These are phyloP conservation scores for Oryza rufipogon DNA, from an alignment of 176 grass and related monocot species.

Conservation along the genomic window DNA sequence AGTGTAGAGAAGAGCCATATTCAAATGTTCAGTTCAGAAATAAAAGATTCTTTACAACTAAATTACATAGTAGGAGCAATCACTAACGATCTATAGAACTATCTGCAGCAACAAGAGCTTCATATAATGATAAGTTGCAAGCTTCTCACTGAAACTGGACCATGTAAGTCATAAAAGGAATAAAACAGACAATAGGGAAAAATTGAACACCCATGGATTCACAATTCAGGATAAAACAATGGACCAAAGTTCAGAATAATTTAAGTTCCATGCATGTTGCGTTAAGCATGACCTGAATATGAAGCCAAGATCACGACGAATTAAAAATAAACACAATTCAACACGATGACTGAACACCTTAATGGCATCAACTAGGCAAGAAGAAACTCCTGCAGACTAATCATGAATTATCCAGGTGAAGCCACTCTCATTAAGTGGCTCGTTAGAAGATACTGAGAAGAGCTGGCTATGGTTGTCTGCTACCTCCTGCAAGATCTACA, in stretches of 20 bases:
- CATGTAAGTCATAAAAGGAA: no score
- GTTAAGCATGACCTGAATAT: neutral
- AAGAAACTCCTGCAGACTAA: no score
- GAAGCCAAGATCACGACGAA: neutral
- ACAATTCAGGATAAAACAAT: neutral
- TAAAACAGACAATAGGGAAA: no score
- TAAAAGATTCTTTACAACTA: neutral
- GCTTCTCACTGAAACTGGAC: no score
- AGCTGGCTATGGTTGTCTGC: no score
- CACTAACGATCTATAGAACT: neutral
- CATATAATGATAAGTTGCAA: no score
- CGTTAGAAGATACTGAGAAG: no score
- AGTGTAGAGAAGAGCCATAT: no score
- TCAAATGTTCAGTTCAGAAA: neutral
- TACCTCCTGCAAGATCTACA: no score
- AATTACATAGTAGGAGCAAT: neutral
- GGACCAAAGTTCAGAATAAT: neutral
- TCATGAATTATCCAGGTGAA: no score
- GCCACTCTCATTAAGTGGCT: no score
- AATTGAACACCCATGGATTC: neutral
- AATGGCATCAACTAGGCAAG: neutral
- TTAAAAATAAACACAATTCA: neutral
- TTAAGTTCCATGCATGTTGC: neutral
- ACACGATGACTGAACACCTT: neutral
- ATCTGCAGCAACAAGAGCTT: no score